phyloP scores from a whole-genome alignment of 345 rosid genomes.

The Corymbia maculata region DNA sequence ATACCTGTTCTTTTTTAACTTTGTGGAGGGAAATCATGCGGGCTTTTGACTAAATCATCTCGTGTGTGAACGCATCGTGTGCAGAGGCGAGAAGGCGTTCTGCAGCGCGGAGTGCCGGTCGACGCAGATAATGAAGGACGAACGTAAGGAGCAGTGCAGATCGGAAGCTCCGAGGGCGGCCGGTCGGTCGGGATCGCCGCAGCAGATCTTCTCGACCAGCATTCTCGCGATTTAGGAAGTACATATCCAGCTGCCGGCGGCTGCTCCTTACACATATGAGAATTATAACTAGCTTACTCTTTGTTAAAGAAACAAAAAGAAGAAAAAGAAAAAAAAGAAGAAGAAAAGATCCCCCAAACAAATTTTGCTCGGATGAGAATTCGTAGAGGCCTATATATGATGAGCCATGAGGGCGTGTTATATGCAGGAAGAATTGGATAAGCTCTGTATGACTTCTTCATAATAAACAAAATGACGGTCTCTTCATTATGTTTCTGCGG shows the following conservation, averaged over 20 bases:
- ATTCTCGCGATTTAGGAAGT: conserved; percentile 57
- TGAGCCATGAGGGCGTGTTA: background rate
- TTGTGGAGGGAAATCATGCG: background rate
- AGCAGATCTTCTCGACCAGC: conserved; percentile 56
- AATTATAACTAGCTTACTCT: background rate
- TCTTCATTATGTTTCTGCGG: background rate
- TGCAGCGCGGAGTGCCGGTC: conserved; percentile 82
- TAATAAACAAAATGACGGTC: background rate
- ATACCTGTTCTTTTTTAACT: background rate
- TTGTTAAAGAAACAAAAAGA: background rate
- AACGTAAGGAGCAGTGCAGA: conserved; percentile 48
- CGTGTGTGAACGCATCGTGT: background rate
- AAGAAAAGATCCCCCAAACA: background rate
- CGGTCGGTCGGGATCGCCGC: conserved; percentile 35
- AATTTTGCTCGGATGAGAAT: background rate
- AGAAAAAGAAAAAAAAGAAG: background rate
- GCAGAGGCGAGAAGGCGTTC: conserved; percentile 83
- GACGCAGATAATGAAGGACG: conserved; percentile 53
- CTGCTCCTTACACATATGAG: background rate
- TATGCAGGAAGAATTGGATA: background rate
- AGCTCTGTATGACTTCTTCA: background rate
- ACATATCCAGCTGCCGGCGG: background rate
- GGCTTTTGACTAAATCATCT: background rate
- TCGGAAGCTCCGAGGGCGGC: conserved; percentile 26
- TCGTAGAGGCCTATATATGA: background rate